Evolutionary conservation across 2,329 filamentous ascomycete species (phyloP).

Genomic region (Monilinia aucupariae): DNA sequence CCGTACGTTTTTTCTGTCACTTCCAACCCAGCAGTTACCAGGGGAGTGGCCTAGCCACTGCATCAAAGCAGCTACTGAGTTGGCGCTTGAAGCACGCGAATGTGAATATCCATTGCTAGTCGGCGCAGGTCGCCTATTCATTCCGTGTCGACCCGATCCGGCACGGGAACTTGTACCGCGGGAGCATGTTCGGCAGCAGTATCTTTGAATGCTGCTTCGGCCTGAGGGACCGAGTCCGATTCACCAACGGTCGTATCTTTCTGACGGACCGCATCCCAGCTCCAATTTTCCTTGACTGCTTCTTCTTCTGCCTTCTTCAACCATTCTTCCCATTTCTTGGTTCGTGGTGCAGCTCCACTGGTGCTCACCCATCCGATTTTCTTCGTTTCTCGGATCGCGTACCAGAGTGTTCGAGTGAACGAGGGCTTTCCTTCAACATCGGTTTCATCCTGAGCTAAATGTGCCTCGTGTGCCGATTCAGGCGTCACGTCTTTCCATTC

Average conservation of each 20-base stretch:
- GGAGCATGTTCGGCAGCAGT: slow-evolving; percentile 29
- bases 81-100: not conserved
- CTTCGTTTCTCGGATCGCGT: slow-evolving; percentile 50
- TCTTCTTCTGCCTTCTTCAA: slow-evolving; percentile 44
- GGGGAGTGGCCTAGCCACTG: not conserved
- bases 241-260: slow-evolving; percentile 45
- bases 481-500: slow-evolving; percentile 41
- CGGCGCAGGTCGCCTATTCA: not conserved
- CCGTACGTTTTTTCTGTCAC: not conserved
- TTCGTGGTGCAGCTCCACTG: slow-evolving; percentile 48
- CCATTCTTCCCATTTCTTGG: slow-evolving; percentile 49
- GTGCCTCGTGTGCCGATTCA: slow-evolving; percentile 37
- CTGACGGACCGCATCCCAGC: slow-evolving; percentile 45
- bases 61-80: not conserved
- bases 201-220: slow-evolving; percentile 18
- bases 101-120: not conserved
- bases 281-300: slow-evolving; percentile 33
- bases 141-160: slow-evolving; percentile 9
- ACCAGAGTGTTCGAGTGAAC: slow-evolving; percentile 55
- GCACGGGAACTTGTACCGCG: slow-evolving; percentile 25
- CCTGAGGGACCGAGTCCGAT: slow-evolving; percentile 18
- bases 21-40: not conserved
- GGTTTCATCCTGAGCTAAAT: slow-evolving; percentile 35
- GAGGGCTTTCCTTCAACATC: slow-evolving; percentile 41
- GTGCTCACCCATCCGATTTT: slow-evolving; percentile 48